Evolutionary conservation across 2,329 filamentous ascomycete species (phyloP), one percentile per base, ranked within the genome.

Genomic region (Talaromyces piceae): DNA sequence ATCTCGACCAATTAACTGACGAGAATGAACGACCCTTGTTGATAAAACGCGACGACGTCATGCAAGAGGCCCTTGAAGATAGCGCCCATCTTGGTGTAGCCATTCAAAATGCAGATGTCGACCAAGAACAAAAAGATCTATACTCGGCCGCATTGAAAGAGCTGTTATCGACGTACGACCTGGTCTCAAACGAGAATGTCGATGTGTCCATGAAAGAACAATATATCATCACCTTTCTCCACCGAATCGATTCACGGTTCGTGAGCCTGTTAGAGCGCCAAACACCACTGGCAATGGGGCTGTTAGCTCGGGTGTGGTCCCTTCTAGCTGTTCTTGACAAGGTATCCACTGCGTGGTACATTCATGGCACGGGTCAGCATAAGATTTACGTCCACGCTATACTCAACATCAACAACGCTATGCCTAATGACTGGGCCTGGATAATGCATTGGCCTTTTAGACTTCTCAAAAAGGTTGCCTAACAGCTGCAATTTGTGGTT

Each of bases 381-480:
- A 46, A 20, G 8, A 41, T 52, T 26, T 39, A 49, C 23, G 37
- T 25, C 9, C 18, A 20, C 33, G 26, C 46, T 30, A 13, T 49
- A 16, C 5, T 13, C 5, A 41, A 18, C 16, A 49, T 52, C 31
- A 12, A 23, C 7, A 31, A 23, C 4, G 16, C 23, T 4, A 26
- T 53, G 25, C 25, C 51, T 6, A n/a, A 1, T 18, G 25, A 43
- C 5, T 49, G 41, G 51, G 11, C 22, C 20, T 53, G 46, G 51
- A 30, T 53, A 23, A 45, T 53, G 47, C 31, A 49, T 8, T 53
- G 51, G 51, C 51, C 51, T 6, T 8, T 26, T 16, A n/a, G 16
- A 30, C n/a, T 52, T 46, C 31, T 49, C 41, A 13, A 18, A 46
- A n/a, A 26, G 16, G 11, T 8, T 45, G 20, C 16, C 7, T 37